A percentile compares a stretch with the other conserved stretches of the same genome.
phyloP scores from a whole-genome alignment of 495 filamentous ascomycete species.

The Bacidia gigantensis region DNA sequence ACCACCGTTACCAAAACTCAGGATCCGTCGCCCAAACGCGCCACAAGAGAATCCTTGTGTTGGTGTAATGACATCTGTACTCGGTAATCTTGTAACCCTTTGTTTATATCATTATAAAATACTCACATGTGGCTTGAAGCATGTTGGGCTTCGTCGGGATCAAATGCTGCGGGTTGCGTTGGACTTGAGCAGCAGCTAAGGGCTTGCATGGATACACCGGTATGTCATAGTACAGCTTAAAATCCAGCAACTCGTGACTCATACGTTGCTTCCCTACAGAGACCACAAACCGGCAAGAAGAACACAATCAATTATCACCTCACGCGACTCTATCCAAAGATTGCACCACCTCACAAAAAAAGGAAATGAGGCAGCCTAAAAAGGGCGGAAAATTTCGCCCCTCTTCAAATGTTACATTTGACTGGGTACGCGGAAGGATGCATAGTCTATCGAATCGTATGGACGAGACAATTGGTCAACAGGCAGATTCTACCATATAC shows the following conservation, averaged over 20 bases:
- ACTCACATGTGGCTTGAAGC: constrained; percentile 34
- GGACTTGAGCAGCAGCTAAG: constrained; percentile 68
- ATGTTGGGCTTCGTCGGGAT: constrained; percentile 88
- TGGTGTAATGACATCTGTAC: constrained; percentile 73
- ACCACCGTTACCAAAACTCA: constrained; percentile 71
- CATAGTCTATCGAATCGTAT: no score
- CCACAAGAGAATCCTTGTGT: constrained; percentile 66
- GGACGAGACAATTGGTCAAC: no score
- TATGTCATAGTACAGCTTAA: no score
- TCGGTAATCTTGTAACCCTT: constrained; percentile 47
- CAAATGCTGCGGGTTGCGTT: constrained; percentile 58
- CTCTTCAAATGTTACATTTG: no score
- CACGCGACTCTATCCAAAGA: constrained; percentile 68
- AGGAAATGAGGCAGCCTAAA: constrained; percentile 20
- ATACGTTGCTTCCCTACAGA: no score
- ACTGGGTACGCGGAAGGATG: no score
- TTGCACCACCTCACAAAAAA: constrained; percentile 60
- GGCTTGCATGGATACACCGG: constrained; percentile 84
- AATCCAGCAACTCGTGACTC: no score
- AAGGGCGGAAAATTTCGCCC: no score
- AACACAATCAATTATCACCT: constrained; percentile 96
- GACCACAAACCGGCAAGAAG: constrained; percentile 48
- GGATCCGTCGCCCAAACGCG: constrained; percentile 70
- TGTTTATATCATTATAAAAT: neutral
- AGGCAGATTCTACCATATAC: no score